Evolutionary conservation across 257 asterid genomes (phyloP).

Genomic region (Oldenlandia corymbosa): DNA sequence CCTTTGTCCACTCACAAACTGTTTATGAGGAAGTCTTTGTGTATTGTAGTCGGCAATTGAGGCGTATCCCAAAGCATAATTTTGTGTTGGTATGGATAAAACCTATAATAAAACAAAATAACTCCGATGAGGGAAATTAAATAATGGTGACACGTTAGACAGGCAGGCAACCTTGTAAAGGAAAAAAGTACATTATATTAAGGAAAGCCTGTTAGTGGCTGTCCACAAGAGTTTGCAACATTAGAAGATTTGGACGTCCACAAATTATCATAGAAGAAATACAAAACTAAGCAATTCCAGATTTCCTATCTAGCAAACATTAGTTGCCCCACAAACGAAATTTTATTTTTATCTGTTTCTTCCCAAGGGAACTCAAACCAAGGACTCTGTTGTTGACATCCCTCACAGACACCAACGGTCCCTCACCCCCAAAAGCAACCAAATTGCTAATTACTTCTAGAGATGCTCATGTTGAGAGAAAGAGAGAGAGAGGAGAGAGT

Average conservation of each 20-base stretch:
- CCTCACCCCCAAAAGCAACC: too few relatives aligned
- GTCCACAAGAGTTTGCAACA: background rate
- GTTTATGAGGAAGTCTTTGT: slow-evolving; percentile 56
- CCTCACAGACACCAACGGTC: background rate
- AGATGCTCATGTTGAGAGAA: background rate
- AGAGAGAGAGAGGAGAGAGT: too few relatives aligned
- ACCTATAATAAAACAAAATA: slow-evolving; percentile 49
- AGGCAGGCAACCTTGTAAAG: too few relatives aligned
- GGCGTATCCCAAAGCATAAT: slow-evolving; percentile 67
- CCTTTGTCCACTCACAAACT: slow-evolving; percentile 78
- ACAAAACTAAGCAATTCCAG: background rate
- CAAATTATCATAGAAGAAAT: background rate
- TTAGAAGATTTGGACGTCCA: background rate
- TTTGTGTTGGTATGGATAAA: slow-evolving; percentile 68
- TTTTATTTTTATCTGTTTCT: too few relatives aligned
- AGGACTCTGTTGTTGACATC: background rate
- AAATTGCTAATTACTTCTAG: background rate
- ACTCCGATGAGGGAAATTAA: background rate
- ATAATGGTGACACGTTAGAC: background rate
- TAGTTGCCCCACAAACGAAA: background rate
- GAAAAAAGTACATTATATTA: background rate
- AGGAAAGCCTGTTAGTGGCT: background rate
- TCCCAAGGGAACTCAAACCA: background rate
- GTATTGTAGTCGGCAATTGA: slow-evolving; percentile 80
- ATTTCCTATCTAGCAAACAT: background rate